Evolutionary conservation across 2,329 filamentous ascomycete species (phyloP).

Genomic region (Diaporthe longicolla): DNA sequence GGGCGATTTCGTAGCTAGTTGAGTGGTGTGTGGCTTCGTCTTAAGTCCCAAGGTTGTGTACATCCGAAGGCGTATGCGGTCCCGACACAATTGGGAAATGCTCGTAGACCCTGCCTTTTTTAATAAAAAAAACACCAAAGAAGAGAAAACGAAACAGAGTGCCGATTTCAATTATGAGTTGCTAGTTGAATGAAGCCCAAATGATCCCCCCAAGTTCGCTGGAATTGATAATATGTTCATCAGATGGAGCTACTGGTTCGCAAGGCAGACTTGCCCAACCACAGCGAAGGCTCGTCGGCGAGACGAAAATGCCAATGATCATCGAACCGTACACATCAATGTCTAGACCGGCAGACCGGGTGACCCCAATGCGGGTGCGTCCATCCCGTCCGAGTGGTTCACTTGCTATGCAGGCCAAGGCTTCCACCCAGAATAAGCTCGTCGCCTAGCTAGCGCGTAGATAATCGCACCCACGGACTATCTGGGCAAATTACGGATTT

Average conservation of each 20-base stretch:
- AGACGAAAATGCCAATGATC: not conserved
- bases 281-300: not conserved
- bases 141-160: too few relatives aligned
- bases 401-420: slow-evolving; percentile 5
- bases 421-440: not conserved
- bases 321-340: not conserved
- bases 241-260: too few relatives aligned
- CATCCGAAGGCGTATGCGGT: too few relatives aligned
- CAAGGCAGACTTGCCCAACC: not conserved
- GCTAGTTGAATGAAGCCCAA: not conserved
- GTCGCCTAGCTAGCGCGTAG: too few relatives aligned
- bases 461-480: not conserved
- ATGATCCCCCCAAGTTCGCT: not conserved
- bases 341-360: not conserved
- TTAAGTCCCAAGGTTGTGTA: too few relatives aligned
- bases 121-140: too few relatives aligned
- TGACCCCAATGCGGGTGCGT: not conserved
- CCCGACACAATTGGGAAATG: too few relatives aligned
- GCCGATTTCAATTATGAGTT: too few relatives aligned
- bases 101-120: too few relatives aligned
- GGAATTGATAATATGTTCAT: too few relatives aligned
- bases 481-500: not conserved
- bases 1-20: not conserved
- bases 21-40: not conserved
- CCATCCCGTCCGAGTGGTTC: not conserved